Base-by-base conservation (phyloP, 352 stramenopile genomes). In the Thalassiosira tumida region DNA sequence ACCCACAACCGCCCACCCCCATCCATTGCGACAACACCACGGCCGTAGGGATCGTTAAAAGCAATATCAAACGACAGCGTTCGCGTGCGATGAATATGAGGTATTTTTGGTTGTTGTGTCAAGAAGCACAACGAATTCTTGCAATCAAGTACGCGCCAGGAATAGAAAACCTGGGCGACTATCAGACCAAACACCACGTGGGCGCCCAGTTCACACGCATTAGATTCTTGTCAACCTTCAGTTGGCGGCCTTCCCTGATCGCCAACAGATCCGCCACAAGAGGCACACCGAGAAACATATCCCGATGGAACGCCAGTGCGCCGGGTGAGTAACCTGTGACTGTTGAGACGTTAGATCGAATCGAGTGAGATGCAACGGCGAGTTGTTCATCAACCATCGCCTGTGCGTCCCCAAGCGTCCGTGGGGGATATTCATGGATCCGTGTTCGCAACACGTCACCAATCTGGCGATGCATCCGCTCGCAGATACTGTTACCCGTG, bases 351-450 rank as follows among this genome's bases (percentile, higher is more conserved):
- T 69, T 85, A 40, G 76, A 81, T 47, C 88, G 65, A 29, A 94
- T 72, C 21, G 86, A 86, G 83, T 93, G 67, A 37, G 89, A 86
- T 51, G 78, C 75, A 51, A 84, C 84, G 31, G 88, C 70, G 26
- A 96, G 35, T 29, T 74, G 83, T 62, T 87, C 72, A 64, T 95
- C 92, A 43, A 94, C 35, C 17, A 96, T 62, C 24, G 83, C 84
- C 24, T 82, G 79, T 35, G 85, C 84, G 31, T 89, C 0, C 7
- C 24, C 35, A 4, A 91, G 29, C 38, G 87, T 90, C 51, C 81
- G 54, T 31, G 54, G 54, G 10, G 54, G 21, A 65, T 65, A 31
- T n/a, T 4, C 31, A 26, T 65, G 31, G 3, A 65, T 10, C 10
- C 24, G 6, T 26, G 21, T 7, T 26, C 21, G 54, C 31, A 65